Conservation (phyloP, 2,329 filamentous ascomycete species). For the Fusarium acutatum region DNA sequence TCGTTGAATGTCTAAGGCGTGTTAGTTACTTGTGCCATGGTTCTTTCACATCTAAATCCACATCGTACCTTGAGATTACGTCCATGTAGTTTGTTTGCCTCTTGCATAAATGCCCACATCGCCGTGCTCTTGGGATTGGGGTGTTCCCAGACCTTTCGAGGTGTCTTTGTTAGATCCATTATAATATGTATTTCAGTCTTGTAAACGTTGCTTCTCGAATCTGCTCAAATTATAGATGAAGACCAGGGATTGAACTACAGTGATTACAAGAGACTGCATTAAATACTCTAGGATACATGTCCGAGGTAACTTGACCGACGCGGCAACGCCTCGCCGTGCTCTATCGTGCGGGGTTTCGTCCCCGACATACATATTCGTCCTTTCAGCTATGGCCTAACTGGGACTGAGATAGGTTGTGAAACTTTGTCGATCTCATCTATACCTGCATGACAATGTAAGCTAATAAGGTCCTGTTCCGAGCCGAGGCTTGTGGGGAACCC, state of each 20-base stretch:
- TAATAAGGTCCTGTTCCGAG: background rate
- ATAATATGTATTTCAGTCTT: background rate
- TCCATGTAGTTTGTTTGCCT: constrained; percentile 65
- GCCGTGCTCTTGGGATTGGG: constrained; percentile 66
- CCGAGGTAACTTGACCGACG: constrained; percentile 31
- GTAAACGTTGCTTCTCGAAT: background rate
- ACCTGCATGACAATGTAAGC: background rate
- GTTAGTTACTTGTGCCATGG: background rate
- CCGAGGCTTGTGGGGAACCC: constrained; percentile 25
- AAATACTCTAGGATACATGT: background rate
- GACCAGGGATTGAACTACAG: background rate
- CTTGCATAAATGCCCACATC: constrained; percentile 74
- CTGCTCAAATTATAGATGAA: background rate
- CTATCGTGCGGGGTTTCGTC: constrained; percentile 35
- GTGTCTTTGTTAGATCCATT: constrained; percentile 51
- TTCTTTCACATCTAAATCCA: too few relatives aligned
- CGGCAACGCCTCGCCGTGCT: background rate
- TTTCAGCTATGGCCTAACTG: constrained; percentile 1
- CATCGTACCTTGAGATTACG: constrained; percentile 64
- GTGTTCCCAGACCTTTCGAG: constrained; percentile 75
- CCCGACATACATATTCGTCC: background rate
- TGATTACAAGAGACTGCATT: background rate
- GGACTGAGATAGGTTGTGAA: background rate
- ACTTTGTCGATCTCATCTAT: constrained; percentile 19
- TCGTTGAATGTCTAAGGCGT: constrained; percentile 68